These are phyloP conservation scores for Zygosaccharomyces bisporus DNA, from an alignment of 805 yeast species.

Conservation along the genomic window DNA sequence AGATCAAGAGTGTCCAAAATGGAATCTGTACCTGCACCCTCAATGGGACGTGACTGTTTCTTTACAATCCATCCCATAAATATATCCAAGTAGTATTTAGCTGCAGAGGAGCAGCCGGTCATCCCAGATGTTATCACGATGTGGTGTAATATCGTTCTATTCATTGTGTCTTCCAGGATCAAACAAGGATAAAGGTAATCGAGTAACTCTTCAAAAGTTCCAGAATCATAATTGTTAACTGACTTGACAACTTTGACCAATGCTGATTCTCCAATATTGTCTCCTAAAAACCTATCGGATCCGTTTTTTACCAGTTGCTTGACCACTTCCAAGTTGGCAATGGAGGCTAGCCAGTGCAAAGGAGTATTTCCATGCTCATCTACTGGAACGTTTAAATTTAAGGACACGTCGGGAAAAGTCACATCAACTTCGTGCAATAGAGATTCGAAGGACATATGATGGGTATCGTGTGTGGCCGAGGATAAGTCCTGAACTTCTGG, in stretches of 20 bases:
- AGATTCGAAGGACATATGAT: constrained; percentile 19
- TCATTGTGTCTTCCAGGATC: constrained; percentile 59
- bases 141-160: constrained; percentile 82
- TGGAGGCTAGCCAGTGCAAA: constrained; percentile 92
- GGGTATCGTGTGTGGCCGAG: constrained; percentile 8
- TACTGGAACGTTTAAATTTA: constrained; percentile 77
- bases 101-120: constrained; percentile 67
- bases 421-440: constrained; percentile 26
- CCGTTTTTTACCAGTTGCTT: constrained; percentile 62
- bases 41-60: constrained; percentile 24
- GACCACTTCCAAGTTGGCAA: constrained; percentile 73
- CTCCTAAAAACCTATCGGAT: constrained; percentile 62
- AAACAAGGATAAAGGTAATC: constrained; percentile 74
- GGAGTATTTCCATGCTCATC: constrained; percentile 94
- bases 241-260: constrained; percentile 68
- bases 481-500: constrained; percentile 22
- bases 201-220: constrained; percentile 66
- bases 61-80: constrained; percentile 74
- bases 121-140: constrained; percentile 77
- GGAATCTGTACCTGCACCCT: constrained; percentile 37
- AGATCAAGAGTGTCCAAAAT: constrained; percentile 46
- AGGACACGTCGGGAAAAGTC: constrained; percentile 23
- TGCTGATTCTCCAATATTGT: constrained; percentile 83
- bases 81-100: constrained; percentile 68
- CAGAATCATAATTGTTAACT: constrained; percentile 76